Percentiles rank a stretch among this genome's conserved stretches.
Evolutionary conservation across 257 asterid species (phyloP).

Genomic region (Salvia splendens): DNA sequence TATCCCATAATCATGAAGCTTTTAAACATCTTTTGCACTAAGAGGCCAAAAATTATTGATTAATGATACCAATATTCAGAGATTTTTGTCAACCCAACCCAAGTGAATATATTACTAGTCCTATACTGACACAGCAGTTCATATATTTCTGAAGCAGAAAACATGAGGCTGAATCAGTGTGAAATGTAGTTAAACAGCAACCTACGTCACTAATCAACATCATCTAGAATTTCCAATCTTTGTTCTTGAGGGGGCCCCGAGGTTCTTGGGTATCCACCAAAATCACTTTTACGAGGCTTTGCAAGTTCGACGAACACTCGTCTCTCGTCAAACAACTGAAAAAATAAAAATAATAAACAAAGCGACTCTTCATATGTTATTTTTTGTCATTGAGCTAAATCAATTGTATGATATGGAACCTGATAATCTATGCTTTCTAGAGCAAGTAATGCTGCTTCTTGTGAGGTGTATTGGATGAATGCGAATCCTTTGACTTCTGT

Average conservation of each 20-base stretch:
- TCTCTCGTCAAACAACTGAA: constrained; percentile 55
- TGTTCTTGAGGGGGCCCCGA: constrained; percentile 55
- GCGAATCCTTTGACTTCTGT: constrained; percentile 59
- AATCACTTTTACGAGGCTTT: constrained; percentile 44
- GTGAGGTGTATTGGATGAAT: constrained; percentile 60
- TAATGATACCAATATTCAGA: constrained; percentile 6
- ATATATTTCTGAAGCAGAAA: not conserved
- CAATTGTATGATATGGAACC: constrained; percentile 34
- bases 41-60: constrained; percentile 30
- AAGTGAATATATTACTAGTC: not conserved
- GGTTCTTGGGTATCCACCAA: constrained; percentile 48
- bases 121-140: not conserved
- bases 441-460: constrained; percentile 60
- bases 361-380: not conserved
- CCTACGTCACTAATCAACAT: constrained; percentile 26
- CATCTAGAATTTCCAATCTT: constrained; percentile 24
- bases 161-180: not conserved
- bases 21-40: too few relatives aligned
- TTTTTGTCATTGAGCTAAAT: not conserved
- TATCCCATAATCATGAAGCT: too few relatives aligned
- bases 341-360: not conserved
- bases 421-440: constrained; percentile 66
- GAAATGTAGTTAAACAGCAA: not conserved
- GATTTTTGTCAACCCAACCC: not conserved
- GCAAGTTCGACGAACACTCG: constrained; percentile 52